Conservation (phyloP, 208 protist genomes). For the Acanthamoeba castellanii region DNA sequence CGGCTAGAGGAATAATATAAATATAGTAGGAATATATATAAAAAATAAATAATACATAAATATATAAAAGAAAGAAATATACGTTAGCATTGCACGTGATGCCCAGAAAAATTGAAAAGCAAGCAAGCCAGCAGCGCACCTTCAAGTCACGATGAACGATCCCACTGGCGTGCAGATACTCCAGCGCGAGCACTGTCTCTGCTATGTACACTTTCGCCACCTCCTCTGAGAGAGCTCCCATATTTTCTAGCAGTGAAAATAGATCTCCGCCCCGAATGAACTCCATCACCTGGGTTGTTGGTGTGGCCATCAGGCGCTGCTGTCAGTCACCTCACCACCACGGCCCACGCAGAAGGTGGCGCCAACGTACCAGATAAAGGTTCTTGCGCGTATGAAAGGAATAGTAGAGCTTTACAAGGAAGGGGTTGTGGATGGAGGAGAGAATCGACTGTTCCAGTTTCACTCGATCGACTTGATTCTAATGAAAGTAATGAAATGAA, state of each 20-base stretch:
- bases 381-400: slow-evolving; percentile 86
- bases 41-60: no score
- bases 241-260: slow-evolving; percentile 80
- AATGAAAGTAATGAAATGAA: no score
- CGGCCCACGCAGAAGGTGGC: not conserved
- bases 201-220: slow-evolving; percentile 84
- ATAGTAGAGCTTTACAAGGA: slow-evolving; percentile 90
- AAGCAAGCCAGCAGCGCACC: not conserved
- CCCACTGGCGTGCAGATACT: slow-evolving; percentile 86
- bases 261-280: slow-evolving; percentile 90
- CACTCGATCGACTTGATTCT: slow-evolving; percentile 89
- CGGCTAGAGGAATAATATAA: not conserved
- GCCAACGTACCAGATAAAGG: slow-evolving; percentile 59
- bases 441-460: slow-evolving; percentile 87
- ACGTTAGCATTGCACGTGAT: not conserved
- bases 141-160: slow-evolving; percentile 76
- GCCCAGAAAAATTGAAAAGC: not conserved
- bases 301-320: slow-evolving; percentile 22
- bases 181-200: slow-evolving; percentile 87
- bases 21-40: no score
- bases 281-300: slow-evolving; percentile 89
- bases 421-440: slow-evolving; percentile 84
- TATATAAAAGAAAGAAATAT: not conserved
- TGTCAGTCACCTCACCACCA: not conserved
- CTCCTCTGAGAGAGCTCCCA: slow-evolving; percentile 58